Conservation (phyloP, 2,329 filamentous ascomycete genomes). For the Cryoendolithus antarcticus region DNA sequence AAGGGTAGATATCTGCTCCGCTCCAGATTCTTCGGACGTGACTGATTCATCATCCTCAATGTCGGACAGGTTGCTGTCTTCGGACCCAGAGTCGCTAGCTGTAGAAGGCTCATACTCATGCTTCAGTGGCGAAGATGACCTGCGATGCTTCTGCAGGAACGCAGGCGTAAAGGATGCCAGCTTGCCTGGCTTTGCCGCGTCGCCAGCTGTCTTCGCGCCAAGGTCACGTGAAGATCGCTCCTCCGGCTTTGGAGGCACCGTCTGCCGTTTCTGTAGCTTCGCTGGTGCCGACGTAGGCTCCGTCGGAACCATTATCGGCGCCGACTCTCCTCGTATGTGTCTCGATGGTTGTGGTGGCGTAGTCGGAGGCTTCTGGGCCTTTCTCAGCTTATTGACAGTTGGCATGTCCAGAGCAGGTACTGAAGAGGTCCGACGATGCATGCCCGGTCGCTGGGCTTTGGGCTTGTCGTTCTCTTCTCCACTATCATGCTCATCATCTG, state of each 20-base stretch:
- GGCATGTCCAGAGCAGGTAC: slow-evolving; percentile 35
- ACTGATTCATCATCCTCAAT: slow-evolving; percentile 35
- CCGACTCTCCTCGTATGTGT: slow-evolving; percentile 7
- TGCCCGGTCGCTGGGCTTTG: slow-evolving; percentile 19
- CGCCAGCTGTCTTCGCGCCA: slow-evolving; percentile 1
- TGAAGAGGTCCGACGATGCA: slow-evolving; percentile 35
- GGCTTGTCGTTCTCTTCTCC: slow-evolving; percentile 15
- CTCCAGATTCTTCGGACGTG: slow-evolving; percentile 39
- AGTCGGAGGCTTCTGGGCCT: not conserved
- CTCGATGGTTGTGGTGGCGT: slow-evolving; percentile 2
- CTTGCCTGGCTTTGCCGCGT: slow-evolving; percentile 5
- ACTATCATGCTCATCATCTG: slow-evolving; percentile 17
- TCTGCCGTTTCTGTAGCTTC: slow-evolving; percentile 21
- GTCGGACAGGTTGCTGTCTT: slow-evolving; percentile 41
- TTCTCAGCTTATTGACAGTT: slow-evolving; percentile 27
- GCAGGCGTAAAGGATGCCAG: slow-evolving; percentile 24
- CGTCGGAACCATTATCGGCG: slow-evolving; percentile 4
- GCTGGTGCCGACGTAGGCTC: slow-evolving; percentile 22
- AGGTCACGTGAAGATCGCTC: not conserved
- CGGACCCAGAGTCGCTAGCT: slow-evolving; percentile 48
- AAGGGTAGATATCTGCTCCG: slow-evolving; percentile 16
- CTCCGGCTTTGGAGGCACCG: not conserved
- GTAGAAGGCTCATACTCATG: slow-evolving; percentile 91
- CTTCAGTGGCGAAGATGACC: slow-evolving; percentile 85
- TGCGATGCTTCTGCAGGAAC: slow-evolving; percentile 42